phyloP scores from a whole-genome alignment of 345 rosid genomes.

The Populus deltoides region DNA sequence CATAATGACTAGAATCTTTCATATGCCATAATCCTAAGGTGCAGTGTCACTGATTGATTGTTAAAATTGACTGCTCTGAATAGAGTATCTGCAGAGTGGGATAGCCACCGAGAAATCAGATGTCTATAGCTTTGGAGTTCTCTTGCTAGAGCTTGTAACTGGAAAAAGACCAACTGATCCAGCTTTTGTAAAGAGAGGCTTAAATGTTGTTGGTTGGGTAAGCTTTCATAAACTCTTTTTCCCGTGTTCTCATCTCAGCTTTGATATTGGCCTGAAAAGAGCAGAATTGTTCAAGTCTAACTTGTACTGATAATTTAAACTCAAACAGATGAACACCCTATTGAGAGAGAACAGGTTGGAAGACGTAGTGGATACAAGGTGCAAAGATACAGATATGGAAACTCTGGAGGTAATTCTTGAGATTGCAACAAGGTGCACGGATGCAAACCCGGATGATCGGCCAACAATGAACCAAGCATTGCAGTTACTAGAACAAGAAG shows the following conservation, averaged over 20 bases:
- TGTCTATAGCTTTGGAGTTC: slow-evolving; percentile 96
- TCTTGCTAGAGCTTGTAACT: slow-evolving; percentile 78
- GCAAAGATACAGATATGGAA: slow-evolving; percentile 58
- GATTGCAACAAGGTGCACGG: slow-evolving; percentile 77
- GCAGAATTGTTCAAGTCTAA: not conserved
- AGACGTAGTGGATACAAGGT: slow-evolving; percentile 67
- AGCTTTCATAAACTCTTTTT: slow-evolving; percentile 9
- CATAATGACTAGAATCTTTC: not conserved
- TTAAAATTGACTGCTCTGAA: not conserved
- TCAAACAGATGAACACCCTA: slow-evolving; percentile 71
- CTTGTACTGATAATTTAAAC: not conserved
- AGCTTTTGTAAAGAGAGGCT: slow-evolving; percentile 66
- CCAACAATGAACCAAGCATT: slow-evolving; percentile 84
- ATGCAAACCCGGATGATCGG: slow-evolving; percentile 71
- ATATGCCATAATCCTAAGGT: not conserved
- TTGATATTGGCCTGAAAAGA: no score
- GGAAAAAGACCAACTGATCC: slow-evolving; percentile 94
- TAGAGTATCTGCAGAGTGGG: slow-evolving; percentile 92
- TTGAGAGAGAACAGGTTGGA: slow-evolving; percentile 71
- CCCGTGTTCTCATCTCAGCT: not conserved
- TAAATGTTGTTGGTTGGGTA: slow-evolving; percentile 98
- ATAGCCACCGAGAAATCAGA: slow-evolving; percentile 92
- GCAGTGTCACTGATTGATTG: not conserved
- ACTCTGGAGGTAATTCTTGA: slow-evolving; percentile 76
- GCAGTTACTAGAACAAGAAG: slow-evolving; percentile 91